Conservation (phyloP, 2,329 filamentous ascomycete species). For the Diaporthe citri region DNA sequence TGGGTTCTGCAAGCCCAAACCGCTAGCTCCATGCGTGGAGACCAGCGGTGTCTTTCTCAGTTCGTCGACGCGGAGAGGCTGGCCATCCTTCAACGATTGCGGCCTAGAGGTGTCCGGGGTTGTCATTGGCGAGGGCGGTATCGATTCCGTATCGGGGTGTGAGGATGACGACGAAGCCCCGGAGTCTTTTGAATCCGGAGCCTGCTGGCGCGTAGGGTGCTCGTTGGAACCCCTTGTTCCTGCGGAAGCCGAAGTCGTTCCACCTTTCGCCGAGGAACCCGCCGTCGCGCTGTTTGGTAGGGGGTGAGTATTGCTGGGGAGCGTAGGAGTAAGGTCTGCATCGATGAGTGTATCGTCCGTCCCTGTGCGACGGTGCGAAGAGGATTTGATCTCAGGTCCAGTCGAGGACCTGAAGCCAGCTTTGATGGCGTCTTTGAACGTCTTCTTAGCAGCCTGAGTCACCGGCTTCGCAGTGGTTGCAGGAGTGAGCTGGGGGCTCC, state of each 20-base stretch:
- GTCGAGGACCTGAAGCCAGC: conserved; percentile 36
- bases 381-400: conserved; percentile 6
- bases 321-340: conserved; percentile 15
- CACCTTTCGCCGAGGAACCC: not conserved
- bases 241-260: not conserved
- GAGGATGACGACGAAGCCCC: conserved; percentile 57
- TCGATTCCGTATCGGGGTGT: conserved; percentile 53
- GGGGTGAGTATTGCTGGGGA: not conserved
- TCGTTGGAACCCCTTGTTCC: conserved; percentile 1
- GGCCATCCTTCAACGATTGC: conserved; percentile 54
- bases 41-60: conserved; percentile 26
- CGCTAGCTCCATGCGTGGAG: conserved; percentile 10
- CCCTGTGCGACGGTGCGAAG: conserved; percentile 22
- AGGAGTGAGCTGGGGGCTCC: conserved; percentile 42
- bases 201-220: conserved; percentile 1
- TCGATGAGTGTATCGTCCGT: conserved; percentile 36
- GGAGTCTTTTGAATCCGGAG: conserved; percentile 49
- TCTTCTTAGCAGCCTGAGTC: conserved; percentile 31
- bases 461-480: conserved; percentile 25
- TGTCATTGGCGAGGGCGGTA: conserved; percentile 53
- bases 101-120: conserved; percentile 59
- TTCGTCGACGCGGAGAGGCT: conserved; percentile 43
- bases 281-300: not conserved
- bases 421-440: conserved; percentile 40
- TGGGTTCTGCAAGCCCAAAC: not conserved